Percentiles rank a stretch among this genome's conserved stretches.
phyloP scores from a whole-genome alignment of 768 basidiomycete species.

The Trametes coccinea region DNA sequence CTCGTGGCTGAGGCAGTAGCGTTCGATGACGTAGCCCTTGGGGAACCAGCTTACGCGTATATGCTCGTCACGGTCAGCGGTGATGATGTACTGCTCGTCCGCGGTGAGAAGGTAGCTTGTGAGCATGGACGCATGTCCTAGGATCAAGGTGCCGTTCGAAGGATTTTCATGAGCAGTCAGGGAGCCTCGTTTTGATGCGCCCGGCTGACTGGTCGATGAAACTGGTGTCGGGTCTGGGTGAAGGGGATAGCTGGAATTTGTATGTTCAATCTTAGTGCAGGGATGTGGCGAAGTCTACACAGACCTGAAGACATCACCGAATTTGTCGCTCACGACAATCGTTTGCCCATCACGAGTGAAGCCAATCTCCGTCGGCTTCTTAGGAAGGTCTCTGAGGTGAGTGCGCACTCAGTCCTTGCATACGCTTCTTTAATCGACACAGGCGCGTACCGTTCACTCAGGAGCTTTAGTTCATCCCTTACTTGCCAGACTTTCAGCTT shows the following conservation, averaged over 20 bases:
- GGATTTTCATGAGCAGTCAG: slow-evolving; percentile 66
- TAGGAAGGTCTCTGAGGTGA: slow-evolving; percentile 68
- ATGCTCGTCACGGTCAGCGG: slow-evolving; percentile 94
- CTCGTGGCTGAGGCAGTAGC: slow-evolving; percentile 81
- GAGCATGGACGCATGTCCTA: slow-evolving; percentile 89
- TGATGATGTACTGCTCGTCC: slow-evolving; percentile 76
- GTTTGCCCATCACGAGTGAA: slow-evolving; percentile 63
- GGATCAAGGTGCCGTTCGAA: slow-evolving; percentile 65
- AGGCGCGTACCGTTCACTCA: slow-evolving; percentile 59
- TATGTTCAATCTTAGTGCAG: background rate
- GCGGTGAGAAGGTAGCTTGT: slow-evolving; percentile 68
- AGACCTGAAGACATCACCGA: slow-evolving; percentile 89
- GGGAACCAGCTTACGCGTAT: slow-evolving; percentile 92
- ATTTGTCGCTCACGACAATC: slow-evolving; percentile 89
- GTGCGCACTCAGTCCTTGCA: background rate
- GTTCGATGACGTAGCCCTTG: slow-evolving; percentile 80
- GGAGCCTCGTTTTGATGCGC: slow-evolving; percentile 36
- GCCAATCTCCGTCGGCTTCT: slow-evolving; percentile 71
- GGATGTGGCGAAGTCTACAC: background rate
- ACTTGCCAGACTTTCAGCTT: slow-evolving; percentile 73
- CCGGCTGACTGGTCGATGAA: background rate
- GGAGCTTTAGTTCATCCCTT: slow-evolving; percentile 46
- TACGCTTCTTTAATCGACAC: background rate
- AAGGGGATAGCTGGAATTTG: slow-evolving; percentile 57
- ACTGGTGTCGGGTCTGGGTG: slow-evolving; percentile 29